Conservation (phyloP, 2,329 filamentous ascomycete species). For the Conoideocrella luteorostrata region DNA sequence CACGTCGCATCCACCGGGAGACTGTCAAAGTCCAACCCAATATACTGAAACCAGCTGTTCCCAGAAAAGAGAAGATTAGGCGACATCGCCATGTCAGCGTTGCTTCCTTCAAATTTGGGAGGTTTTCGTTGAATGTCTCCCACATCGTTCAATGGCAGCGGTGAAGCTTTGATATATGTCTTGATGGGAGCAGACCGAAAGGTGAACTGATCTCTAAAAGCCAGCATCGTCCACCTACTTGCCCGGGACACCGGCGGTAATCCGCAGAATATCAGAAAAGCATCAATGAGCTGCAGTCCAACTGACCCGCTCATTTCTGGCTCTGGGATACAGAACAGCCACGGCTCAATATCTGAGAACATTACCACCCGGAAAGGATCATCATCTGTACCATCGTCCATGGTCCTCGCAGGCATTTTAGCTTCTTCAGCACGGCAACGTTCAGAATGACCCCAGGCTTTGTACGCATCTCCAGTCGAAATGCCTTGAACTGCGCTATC, state of each 20-base stretch:
- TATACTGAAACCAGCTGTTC: conserved; percentile 37
- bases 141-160: not conserved
- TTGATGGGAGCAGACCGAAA: conserved; percentile 2
- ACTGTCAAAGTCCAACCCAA: conserved; percentile 21
- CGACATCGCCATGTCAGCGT: conserved; percentile 26
- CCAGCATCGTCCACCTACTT: conserved; percentile 22
- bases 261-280: conserved; percentile 62
- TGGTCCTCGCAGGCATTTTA: conserved; percentile 61
- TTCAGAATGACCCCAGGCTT: conserved; percentile 51
- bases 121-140: conserved; percentile 15
- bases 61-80: conserved; percentile 48
- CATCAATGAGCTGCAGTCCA: conserved; percentile 52
- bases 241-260: conserved; percentile 45
- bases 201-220: conserved; percentile 25
- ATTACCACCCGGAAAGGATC: conserved; percentile 81
- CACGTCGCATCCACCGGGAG: conserved; percentile 35
- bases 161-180: conserved; percentile 3
- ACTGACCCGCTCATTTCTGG: conserved; percentile 24
- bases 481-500: conserved; percentile 6
- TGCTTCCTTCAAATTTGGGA: conserved; percentile 25
- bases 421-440: conserved; percentile 38
- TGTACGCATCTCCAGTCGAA: conserved; percentile 38
- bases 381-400: conserved; percentile 68
- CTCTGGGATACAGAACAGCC: conserved; percentile 48
- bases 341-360: conserved; percentile 64